phyloP scores from a whole-genome alignment of 257 asterid species.

The Solanum habrochaites region DNA sequence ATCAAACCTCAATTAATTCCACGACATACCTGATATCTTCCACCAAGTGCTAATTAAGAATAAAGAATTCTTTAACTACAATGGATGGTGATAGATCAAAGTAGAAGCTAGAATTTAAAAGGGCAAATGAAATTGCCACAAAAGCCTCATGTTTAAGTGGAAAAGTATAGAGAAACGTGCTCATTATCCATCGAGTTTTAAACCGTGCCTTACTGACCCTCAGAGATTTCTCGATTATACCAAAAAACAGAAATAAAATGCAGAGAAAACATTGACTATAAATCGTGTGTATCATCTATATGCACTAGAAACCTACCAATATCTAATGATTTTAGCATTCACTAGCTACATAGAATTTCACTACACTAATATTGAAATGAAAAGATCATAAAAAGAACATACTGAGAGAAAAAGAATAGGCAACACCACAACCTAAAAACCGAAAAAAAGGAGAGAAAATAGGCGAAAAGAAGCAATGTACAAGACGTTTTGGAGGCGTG shows the following conservation, averaged over 20 bases:
- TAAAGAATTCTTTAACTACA: not conserved
- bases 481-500: not conserved
- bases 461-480: slow-evolving; percentile 1
- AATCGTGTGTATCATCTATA: not conserved
- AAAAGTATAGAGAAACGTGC: not conserved
- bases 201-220: not conserved
- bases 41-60: not conserved
- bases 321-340: not conserved
- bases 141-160: not conserved
- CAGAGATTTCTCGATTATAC: not conserved
- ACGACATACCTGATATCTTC: not conserved
- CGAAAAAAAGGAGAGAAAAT: not conserved
- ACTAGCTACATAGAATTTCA: not conserved
- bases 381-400: not conserved
- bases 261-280: not conserved
- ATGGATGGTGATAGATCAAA: not conserved
- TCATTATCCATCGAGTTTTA: not conserved
- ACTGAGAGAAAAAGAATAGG: not conserved
- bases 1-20: not conserved
- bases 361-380: not conserved
- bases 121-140: not conserved
- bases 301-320: not conserved
- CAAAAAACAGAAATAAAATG: not conserved
- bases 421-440: not conserved
- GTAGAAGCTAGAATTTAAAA: not conserved